phyloP scores from a whole-genome alignment of 257 asterid species.

The Nicotiana sylvestris region DNA sequence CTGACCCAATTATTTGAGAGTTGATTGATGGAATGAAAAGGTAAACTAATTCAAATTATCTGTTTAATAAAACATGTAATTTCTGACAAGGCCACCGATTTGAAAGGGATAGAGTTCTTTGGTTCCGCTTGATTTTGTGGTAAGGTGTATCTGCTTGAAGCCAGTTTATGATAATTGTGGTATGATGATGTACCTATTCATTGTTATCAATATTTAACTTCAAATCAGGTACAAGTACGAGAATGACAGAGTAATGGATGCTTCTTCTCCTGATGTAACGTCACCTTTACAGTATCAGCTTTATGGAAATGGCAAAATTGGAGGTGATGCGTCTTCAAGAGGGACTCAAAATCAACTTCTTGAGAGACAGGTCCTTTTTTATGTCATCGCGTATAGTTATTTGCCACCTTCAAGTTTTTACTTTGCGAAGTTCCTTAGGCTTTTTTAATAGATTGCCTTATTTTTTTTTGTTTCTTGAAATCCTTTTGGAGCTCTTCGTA shows the following conservation, averaged over 20 bases:
- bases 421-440: background rate
- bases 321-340: conserved; percentile 72
- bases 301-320: conserved; percentile 82
- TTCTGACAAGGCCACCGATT: background rate
- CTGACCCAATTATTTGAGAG: background rate
- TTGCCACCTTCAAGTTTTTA: background rate
- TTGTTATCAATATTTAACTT: background rate
- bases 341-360: conserved; percentile 94
- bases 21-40: background rate
- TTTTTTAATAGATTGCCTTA: background rate
- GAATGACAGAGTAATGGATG: conserved; percentile 79
- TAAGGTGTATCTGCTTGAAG: background rate
- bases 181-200: background rate
- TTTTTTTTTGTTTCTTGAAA: background rate
- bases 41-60: background rate
- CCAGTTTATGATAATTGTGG: conserved; percentile 6
- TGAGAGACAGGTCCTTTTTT: conserved; percentile 85
- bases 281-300: conserved; percentile 93
- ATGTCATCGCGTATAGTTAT: background rate
- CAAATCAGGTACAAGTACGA: conserved; percentile 83
- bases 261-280: conserved; percentile 76
- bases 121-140: background rate
- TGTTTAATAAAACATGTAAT: background rate
- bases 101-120: background rate
- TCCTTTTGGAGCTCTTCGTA: background rate